Evolutionary conservation across 371 early-diverging fungal genomes (phyloP).

Genomic region (Funneliformis caledonium): DNA sequence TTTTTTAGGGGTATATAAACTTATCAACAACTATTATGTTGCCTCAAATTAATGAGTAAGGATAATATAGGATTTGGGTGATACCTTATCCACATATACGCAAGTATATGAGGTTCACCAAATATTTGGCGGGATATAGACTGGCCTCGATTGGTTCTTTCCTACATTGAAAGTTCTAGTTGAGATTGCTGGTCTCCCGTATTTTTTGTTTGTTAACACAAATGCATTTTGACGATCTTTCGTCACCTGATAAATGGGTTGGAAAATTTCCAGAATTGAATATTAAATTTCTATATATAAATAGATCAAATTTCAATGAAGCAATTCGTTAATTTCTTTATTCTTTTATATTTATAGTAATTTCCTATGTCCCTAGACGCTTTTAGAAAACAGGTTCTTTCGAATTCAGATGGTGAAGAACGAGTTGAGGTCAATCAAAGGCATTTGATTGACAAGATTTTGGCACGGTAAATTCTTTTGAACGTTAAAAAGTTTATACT

Average conservation of each 20-base stretch:
- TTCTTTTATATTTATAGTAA: too few species aligned
- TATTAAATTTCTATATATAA: too few species aligned
- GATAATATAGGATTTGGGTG: slow-evolving; percentile 44
- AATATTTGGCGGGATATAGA: slow-evolving; percentile 39
- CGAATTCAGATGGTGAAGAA: slow-evolving; percentile 29
- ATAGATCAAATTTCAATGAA: too few species aligned
- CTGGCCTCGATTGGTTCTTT: slow-evolving; percentile 10
- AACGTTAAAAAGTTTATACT: neutral
- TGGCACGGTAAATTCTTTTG: slow-evolving; percentile 64
- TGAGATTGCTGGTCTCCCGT: slow-evolving; percentile 30
- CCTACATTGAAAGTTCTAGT: slow-evolving; percentile 3
- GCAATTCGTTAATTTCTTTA: too few species aligned
- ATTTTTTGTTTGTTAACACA: neutral
- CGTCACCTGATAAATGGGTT: too few species aligned
- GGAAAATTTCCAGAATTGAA: too few species aligned
- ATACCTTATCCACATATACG: slow-evolving; percentile 37
- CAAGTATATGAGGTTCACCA: slow-evolving; percentile 25
- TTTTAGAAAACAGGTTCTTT: slow-evolving; percentile 35
- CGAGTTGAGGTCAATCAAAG: slow-evolving; percentile 82
- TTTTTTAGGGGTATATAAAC: neutral
- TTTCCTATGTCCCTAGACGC: neutral
- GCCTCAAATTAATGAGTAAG: slow-evolving; percentile 43
- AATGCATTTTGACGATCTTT: too few species aligned
- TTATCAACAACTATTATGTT: neutral
- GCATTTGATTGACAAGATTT: slow-evolving; percentile 91